A percentile compares a stretch with the other conserved stretches of the same genome.
phyloP scores from a whole-genome alignment of 257 asterid species.

The Knoxia roxburghii region DNA sequence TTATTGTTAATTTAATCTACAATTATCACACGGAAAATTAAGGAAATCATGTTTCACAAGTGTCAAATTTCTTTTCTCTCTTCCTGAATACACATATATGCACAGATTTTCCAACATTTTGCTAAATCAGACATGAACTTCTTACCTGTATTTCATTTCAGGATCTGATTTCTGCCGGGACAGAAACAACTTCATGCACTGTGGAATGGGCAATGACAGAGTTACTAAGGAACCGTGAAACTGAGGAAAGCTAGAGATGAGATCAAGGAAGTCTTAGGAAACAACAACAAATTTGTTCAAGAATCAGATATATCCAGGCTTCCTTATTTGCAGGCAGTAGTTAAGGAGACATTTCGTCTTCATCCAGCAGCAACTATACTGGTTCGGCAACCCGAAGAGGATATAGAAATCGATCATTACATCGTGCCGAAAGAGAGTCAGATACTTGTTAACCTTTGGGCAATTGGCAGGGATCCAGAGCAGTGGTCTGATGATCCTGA shows the following conservation, averaged over 20 bases:
- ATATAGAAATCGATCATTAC: constrained; percentile 26
- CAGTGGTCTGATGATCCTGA: constrained; percentile 27
- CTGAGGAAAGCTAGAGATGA: constrained; percentile 12
- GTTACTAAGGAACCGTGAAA: constrained; percentile 16
- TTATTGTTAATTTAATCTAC: too few species aligned
- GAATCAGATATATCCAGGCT: constrained; percentile 29
- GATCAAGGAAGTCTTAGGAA: constrained; percentile 13
- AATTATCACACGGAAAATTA: too few species aligned
- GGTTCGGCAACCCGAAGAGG: constrained; percentile 24
- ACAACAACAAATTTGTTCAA: constrained; percentile 1
- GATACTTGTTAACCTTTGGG: constrained; percentile 37
- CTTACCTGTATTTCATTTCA: too few species aligned
- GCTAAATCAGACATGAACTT: too few species aligned
- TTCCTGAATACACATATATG: too few species aligned
- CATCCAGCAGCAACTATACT: constrained; percentile 33
- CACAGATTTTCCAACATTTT: too few species aligned
- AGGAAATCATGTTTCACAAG: too few species aligned
- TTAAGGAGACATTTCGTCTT: constrained; percentile 39
- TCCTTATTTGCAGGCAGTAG: constrained; percentile 31
- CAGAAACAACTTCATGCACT: constrained; percentile 13
- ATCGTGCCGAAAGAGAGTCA: constrained; percentile 24
- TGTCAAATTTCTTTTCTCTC: too few species aligned
- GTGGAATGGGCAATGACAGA: constrained; percentile 20
- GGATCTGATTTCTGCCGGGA: constrained; percentile 13
- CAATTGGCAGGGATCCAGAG: constrained; percentile 29